Base-by-base conservation (phyloP, 192 early-diverging fungal species). In the Chytriomyces sp. region DNA sequence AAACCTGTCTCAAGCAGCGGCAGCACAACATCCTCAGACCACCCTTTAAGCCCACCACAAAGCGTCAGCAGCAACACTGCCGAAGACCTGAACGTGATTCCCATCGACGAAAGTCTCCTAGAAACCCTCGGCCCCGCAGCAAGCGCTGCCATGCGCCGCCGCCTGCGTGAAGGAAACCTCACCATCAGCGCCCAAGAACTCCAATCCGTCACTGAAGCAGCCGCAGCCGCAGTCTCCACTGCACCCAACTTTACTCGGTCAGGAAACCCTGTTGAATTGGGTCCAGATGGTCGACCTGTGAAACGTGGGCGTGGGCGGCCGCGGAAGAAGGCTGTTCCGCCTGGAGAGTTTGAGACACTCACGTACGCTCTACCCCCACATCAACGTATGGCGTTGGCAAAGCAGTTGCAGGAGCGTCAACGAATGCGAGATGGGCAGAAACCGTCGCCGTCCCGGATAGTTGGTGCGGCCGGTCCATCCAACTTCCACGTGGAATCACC, bases 91-190 rank as follows among this genome's bases (percentile, higher is more conserved):
- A 20, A 57, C 13, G 20, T 57, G 53, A 57, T 57, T 5, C 79
- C 89, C 90, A 28, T 92, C 91, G 24, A 93, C 91, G 24, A 91
- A 88, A 82, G 90, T 91, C 79, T 93, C 81, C 91, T 92, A 92
- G 11, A 86, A 87, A 61, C 91, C 90, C 66, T 67, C 4, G 66
- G 66, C 11, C 66, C 66, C 66, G 66, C 66, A 11, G 66, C 66
- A 26, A 44, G 24, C 4, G 66, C 66, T 0, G 66, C 66, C 66
- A 67, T 67, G 66, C 66, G 66, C 23, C 23, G 66, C 23, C 66
- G 66, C 18, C 28, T 67, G 5, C 66, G 66, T 6, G 66, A 67
- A 28, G 45, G 35, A 26, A 67, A n/a, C 23, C 10, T n/a, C 43
- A 13, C 66, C 8, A 26, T 28, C 4, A 67, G 11, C 45, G 45